These are phyloP conservation scores for Termitomyces bulborhizus DNA, from an alignment of 768 basidiomycete species.

Conservation along the genomic window DNA sequence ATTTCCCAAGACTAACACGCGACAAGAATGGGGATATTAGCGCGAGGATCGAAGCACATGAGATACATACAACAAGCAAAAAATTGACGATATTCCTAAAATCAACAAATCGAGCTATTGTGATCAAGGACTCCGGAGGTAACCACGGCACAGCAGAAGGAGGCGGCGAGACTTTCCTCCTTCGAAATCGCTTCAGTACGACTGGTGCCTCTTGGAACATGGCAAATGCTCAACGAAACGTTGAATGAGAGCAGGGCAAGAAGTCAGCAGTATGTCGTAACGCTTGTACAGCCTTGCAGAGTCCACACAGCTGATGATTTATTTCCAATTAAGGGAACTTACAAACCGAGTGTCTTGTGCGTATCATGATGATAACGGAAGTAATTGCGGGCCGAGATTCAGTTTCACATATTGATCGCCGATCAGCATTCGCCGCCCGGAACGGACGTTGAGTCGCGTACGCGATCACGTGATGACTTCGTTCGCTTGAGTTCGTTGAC, in stretches of 20 bases:
- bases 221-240: background rate
- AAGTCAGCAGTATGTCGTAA: background rate
- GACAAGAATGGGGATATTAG: background rate
- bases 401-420: background rate
- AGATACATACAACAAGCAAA: conserved; percentile 8
- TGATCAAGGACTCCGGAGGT: conserved; percentile 11
- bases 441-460: background rate
- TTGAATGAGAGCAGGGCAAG: background rate
- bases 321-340: conserved; percentile 1
- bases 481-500: conserved; percentile 15
- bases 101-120: conserved; percentile 9
- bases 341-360: background rate
- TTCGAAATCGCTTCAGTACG: background rate
- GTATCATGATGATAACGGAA: background rate
- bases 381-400: background rate
- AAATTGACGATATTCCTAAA: conserved; percentile 11
- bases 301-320: background rate
- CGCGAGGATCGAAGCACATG: background rate
- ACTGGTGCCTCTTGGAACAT: background rate
- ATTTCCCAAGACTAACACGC: conserved; percentile 7
- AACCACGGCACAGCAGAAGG: background rate
- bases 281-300: conserved; percentile 4
- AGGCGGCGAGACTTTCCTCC: background rate
- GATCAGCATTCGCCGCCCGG: background rate
- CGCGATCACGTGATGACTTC: conserved; percentile 22